Percentiles rank a stretch among this genome's conserved stretches.
phyloP scores from a whole-genome alignment of 2,329 filamentous ascomycete genomes.

The Colletotrichum sp. region DNA sequence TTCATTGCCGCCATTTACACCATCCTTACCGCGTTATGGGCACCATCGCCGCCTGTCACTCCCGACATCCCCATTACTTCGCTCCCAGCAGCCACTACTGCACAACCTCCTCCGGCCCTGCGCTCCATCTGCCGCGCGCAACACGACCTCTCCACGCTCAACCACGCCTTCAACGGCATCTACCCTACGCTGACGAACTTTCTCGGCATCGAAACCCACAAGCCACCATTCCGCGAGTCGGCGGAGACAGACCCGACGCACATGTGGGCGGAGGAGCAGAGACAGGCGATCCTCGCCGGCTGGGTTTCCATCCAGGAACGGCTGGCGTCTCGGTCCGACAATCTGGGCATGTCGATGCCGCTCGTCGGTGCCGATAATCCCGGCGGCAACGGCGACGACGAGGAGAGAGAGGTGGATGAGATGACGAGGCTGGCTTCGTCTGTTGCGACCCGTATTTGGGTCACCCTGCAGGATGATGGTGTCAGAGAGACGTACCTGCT shows the following conservation, averaged over 20 bases:
- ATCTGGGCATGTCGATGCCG: background rate
- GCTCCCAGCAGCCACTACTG: background rate
- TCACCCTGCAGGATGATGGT: background rate
- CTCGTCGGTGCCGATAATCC: background rate
- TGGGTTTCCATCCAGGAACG: background rate
- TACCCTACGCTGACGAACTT: background rate
- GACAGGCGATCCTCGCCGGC: background rate
- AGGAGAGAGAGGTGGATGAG: background rate
- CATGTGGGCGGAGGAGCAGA: background rate
- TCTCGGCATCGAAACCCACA: background rate
- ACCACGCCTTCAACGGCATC: background rate
- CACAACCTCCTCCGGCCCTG: background rate
- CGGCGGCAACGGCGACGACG: background rate
- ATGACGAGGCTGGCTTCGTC: background rate
- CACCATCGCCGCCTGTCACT: background rate
- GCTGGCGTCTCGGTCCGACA: background rate
- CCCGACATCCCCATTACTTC: background rate
- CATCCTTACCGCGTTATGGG: background rate
- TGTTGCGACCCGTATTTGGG: background rate
- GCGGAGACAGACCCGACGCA: background rate
- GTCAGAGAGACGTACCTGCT: background rate
- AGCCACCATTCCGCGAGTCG: background rate
- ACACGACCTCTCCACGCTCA: background rate
- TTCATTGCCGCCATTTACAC: no score
- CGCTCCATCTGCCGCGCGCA: background rate